Evolutionary conservation across 1,284 basidiomycete species (phyloP).

Genomic region (Schizopora paradoxa): DNA sequence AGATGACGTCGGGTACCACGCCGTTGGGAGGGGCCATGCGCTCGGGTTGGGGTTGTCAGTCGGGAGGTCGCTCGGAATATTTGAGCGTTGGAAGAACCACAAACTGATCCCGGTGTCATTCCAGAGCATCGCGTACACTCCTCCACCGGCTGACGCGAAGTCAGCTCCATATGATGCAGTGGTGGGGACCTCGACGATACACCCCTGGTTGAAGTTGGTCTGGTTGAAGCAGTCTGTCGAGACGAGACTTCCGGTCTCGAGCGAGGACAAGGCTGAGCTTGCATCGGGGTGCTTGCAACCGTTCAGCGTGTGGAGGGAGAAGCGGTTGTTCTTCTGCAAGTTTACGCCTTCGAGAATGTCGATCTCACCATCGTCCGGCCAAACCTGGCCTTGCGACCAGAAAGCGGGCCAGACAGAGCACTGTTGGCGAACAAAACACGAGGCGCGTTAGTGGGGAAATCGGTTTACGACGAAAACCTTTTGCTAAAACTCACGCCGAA

Average conservation of each 20-base stretch:
- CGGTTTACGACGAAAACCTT: background rate
- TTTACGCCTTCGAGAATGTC: conserved; percentile 23
- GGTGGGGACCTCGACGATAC: conserved; percentile 36
- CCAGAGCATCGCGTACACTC: conserved; percentile 42
- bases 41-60: conserved; percentile 13
- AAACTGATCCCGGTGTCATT: conserved; percentile 37
- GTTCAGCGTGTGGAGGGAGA: conserved; percentile 19
- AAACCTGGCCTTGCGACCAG: conserved; percentile 18
- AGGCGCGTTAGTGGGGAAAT: background rate
- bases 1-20: conserved; percentile 12
- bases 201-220: conserved; percentile 36
- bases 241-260: conserved; percentile 18
- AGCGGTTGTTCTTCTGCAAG: conserved; percentile 16
- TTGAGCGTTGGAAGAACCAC: conserved; percentile 34
- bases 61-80: conserved; percentile 13
- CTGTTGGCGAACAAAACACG: background rate
- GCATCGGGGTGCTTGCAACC: conserved; percentile 17
- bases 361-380: conserved; percentile 23
- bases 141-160: conserved; percentile 37
- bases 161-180: conserved; percentile 32
- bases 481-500: background rate
- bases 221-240: conserved; percentile 27
- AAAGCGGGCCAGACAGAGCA: conserved; percentile 20
- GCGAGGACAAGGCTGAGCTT: conserved; percentile 5
- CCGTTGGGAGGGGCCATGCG: conserved; percentile 16